These are phyloP conservation scores for Ceratocystis huliohia DNA, from an alignment of 2,329 filamentous ascomycete genomes.

Conservation along the genomic window DNA sequence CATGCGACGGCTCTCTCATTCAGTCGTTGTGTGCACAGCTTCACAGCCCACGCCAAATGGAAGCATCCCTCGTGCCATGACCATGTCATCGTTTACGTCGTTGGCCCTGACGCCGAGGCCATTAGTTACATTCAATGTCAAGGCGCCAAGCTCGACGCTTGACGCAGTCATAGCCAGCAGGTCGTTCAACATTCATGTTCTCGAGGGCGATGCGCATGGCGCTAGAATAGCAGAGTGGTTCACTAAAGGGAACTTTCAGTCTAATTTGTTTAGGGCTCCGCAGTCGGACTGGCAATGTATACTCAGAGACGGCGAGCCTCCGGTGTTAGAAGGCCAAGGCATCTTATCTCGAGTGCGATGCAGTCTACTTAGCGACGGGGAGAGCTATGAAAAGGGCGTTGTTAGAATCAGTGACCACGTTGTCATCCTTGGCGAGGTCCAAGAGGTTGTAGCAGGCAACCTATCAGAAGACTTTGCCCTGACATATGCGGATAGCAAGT, in stretches of 20 bases:
- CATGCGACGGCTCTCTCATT: slow-evolving; percentile 42
- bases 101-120: slow-evolving; percentile 36
- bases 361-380: slow-evolving; percentile 31
- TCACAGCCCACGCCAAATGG: slow-evolving; percentile 24
- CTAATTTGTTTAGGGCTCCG: slow-evolving; percentile 29
- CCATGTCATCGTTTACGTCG: slow-evolving; percentile 48
- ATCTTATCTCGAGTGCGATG: slow-evolving; percentile 40
- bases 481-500: slow-evolving; percentile 38
- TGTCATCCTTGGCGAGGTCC: slow-evolving; percentile 40
- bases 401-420: slow-evolving; percentile 40
- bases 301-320: slow-evolving; percentile 25
- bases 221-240: slow-evolving; percentile 41
- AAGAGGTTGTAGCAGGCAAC: slow-evolving; percentile 32
- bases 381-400: slow-evolving; percentile 28
- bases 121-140: slow-evolving; percentile 45
- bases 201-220: slow-evolving; percentile 36
- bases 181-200: slow-evolving; percentile 43
- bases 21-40: slow-evolving; percentile 44
- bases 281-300: slow-evolving; percentile 19
- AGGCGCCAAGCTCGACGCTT: slow-evolving; percentile 42
- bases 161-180: slow-evolving; percentile 36
- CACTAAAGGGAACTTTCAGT: slow-evolving; percentile 35
- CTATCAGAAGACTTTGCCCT: slow-evolving; percentile 33
- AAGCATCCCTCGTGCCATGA: slow-evolving; percentile 37
- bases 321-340: slow-evolving; percentile 38